Conservation (phyloP, 306 rosid species). For the Bauhinia variegata region DNA sequence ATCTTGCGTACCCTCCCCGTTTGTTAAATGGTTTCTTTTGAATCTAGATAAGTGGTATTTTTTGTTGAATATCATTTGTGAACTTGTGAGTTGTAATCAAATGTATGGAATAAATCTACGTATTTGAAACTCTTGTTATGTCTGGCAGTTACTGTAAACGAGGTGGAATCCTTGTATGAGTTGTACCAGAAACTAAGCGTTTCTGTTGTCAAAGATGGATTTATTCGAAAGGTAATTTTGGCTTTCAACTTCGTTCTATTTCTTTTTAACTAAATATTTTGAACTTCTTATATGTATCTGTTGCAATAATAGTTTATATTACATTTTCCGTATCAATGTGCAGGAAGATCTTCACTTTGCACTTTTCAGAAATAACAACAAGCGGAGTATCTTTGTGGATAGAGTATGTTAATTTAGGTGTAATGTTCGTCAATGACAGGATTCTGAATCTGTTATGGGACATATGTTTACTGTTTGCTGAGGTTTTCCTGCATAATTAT, state of each 20-base stretch:
- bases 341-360: constrained; percentile 43
- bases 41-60: neutral
- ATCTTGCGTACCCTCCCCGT: neutral
- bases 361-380: constrained; percentile 31
- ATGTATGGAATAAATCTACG: neutral
- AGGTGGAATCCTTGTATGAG: constrained; percentile 42
- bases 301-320: neutral
- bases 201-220: constrained; percentile 40
- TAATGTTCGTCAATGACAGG: neutral
- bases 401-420: constrained; percentile 32
- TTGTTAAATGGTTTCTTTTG: too few species aligned
- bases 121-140: constrained; percentile 19
- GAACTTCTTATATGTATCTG: neutral
- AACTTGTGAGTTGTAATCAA: neutral
- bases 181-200: constrained; percentile 30
- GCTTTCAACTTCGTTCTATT: neutral
- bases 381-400: constrained; percentile 36
- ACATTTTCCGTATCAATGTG: neutral
- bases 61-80: neutral
- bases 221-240: constrained; percentile 39
- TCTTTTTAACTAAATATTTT: constrained; percentile 16
- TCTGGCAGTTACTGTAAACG: constrained; percentile 32
- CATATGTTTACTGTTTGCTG: neutral
- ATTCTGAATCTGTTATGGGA: neutral
- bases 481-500: neutral